Evolutionary conservation across 1,284 basidiomycete species (phyloP).

Genomic region (Papiliotrema fonsecae): DNA sequence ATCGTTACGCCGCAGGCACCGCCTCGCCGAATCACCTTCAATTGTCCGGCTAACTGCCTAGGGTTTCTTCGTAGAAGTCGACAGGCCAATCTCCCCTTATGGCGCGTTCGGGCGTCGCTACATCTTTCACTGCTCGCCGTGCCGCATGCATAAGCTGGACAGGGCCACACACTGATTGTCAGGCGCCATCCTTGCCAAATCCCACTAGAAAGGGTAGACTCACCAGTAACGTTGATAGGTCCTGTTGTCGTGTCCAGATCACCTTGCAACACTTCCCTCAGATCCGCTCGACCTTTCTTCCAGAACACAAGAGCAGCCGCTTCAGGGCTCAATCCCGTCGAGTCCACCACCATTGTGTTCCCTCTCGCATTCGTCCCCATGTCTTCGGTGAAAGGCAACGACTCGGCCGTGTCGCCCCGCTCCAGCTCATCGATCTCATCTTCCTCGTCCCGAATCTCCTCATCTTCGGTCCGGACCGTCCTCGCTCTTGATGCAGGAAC

Average conservation of each 20-base stretch:
- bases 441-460: background rate
- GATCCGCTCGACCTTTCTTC: conserved; percentile 8
- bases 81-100: conserved; percentile 4
- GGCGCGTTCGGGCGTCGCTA: conserved; percentile 6
- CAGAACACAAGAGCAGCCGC: background rate
- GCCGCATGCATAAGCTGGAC: conserved; percentile 9
- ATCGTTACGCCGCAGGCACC: background rate
- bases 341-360: background rate
- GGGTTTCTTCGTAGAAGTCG: conserved; percentile 19
- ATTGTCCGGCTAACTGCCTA: conserved; percentile 9
- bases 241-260: conserved; percentile 6
- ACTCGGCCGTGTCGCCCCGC: no score
- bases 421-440: background rate
- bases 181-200: background rate
- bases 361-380: background rate
- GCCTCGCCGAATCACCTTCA: background rate
- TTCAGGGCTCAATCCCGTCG: background rate
- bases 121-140: conserved; percentile 8
- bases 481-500: no score
- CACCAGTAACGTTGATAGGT: conserved; percentile 14
- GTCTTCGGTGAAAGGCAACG: no score
- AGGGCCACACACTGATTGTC: conserved; percentile 14
- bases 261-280: background rate
- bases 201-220: background rate
- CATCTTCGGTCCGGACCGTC: background rate